Evolutionary conservation across 1,139 yeast species (phyloP), one percentile per base, ranked within the genome.

Genomic region (Dujonia santamariae): DNA sequence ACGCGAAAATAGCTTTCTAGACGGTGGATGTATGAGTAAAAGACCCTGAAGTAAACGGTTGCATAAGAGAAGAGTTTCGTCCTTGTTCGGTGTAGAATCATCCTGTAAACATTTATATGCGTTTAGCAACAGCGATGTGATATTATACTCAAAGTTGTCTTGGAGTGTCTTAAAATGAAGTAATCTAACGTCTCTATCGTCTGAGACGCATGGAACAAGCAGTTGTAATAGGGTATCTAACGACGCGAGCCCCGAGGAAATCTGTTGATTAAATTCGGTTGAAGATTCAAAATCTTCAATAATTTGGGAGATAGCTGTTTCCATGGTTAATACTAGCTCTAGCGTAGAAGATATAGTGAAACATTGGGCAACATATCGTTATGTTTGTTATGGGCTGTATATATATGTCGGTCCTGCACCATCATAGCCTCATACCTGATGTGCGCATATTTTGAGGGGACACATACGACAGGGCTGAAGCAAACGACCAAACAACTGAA

Each of bases 41-140:
- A 78, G 53, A 0, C 92, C 94, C 45, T 81, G 86, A 5, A 82
- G 54, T 2, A 75, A 56, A 28, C 70, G 67, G 38, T 78, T 65
- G 35, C 60, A 54, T 5, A n/a, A 11, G 17, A 29, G 27, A 11
- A 29, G 4, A 22, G 7, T 12, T 4, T 4, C 13, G 12, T 29
- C 32, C 19, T n/a, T 8, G n/a, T 11, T 20, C 8, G 30, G 30
- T n/a, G n/a, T n/a, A 9, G 24, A 5, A 6, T 11, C 24, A 6
- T 11, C 11, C 8, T 19, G n/a, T 4, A 14, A 45, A n/a, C 38
- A 37, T 26, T 43, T 48, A 39, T 63, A 58, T 25, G 51, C 46
- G 26, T 45, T 49, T 4, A 69, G 46, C 34, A 77, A 47, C 24
- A 63, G 55, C 12, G 58, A 47, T 1, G 70, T 65, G 5, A 80